Conservation (phyloP, 2,329 filamentous ascomycete species). For the Coniochaeta pulveracea region DNA sequence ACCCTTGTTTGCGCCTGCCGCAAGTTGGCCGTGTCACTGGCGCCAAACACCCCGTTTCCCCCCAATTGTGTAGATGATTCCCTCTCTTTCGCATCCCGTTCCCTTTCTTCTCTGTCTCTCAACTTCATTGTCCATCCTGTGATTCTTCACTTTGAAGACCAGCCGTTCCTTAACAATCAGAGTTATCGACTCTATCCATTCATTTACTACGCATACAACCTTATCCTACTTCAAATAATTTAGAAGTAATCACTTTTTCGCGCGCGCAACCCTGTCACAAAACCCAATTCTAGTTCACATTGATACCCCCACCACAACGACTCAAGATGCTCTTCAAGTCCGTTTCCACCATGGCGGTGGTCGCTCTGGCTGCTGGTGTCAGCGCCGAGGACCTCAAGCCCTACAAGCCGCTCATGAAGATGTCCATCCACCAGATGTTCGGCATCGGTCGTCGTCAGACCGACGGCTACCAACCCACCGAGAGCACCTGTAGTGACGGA, state of each 20-base stretch:
- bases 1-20: constrained; percentile 3
- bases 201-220: constrained; percentile 1
- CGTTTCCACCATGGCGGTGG: constrained; percentile 29
- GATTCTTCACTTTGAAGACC: constrained; percentile 4
- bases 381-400: constrained; percentile 20
- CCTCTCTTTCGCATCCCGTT: background rate
- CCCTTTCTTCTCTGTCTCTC: background rate
- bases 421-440: constrained; percentile 23
- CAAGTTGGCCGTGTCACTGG: constrained; percentile 1
- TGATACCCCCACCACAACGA: background rate
- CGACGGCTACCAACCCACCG: constrained; percentile 36
- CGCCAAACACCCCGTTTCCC: background rate
- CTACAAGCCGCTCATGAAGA: constrained; percentile 24
- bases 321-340: constrained; percentile 32
- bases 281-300: background rate
- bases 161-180: constrained; percentile 1
- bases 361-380: constrained; percentile 21
- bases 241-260: constrained; percentile 1
- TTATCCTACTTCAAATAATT: background rate
- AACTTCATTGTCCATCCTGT: constrained; percentile 2
- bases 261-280: background rate
- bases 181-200: constrained; percentile 1
- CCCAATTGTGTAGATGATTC: background rate
- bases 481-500: constrained; percentile 35
- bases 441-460: constrained; percentile 28